phyloP scores from a whole-genome alignment of 306 rosid genomes.

The Vicia sativa region DNA sequence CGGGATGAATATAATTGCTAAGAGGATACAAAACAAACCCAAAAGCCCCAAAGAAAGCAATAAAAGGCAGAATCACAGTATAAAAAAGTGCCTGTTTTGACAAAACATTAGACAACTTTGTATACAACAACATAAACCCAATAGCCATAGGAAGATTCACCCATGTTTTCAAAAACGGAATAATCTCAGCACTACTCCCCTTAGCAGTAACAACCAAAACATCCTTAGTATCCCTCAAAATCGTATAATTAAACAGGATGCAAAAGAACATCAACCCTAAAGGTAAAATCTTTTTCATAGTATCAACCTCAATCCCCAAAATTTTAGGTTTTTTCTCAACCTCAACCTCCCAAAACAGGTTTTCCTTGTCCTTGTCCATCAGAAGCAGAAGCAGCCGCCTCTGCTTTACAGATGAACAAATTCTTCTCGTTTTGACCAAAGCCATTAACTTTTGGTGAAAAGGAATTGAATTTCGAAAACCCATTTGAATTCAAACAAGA shows the following conservation, averaged over 20 bases:
- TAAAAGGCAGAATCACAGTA: conserved; percentile 77
- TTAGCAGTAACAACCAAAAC: conserved; percentile 88
- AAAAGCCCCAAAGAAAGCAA: conserved; percentile 91
- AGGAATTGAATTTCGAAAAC: conserved; percentile 35
- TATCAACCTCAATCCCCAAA: conserved; percentile 65
- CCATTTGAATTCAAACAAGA: conserved; percentile 57
- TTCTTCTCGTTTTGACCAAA: conserved; percentile 43
- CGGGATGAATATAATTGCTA: conserved; percentile 75
- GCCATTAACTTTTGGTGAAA: conserved; percentile 39
- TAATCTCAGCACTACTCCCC: conserved; percentile 97
- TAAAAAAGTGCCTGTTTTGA: conserved; percentile 94
- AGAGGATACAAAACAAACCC: conserved; percentile 89
- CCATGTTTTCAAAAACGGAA: conserved; percentile 92
- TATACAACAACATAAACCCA: conserved; percentile 87
- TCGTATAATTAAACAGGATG: conserved; percentile 89
- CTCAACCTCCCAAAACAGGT: conserved; percentile 47
- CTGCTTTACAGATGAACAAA: conserved; percentile 76
- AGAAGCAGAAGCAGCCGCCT: conserved; percentile 71
- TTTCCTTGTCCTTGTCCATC: conserved; percentile 47
- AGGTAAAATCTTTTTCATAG: conserved; percentile 82
- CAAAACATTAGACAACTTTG: conserved; percentile 73
- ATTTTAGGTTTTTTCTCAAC: conserved; percentile 49
- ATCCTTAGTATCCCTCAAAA: conserved; percentile 88
- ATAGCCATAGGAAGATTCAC: conserved; percentile 96
- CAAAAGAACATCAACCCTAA: conserved; percentile 95